Percentiles rank a stretch among this genome's conserved stretches.
phyloP scores from a whole-genome alignment of 164 flowering plant genomes.

The Annona squamosa region DNA sequence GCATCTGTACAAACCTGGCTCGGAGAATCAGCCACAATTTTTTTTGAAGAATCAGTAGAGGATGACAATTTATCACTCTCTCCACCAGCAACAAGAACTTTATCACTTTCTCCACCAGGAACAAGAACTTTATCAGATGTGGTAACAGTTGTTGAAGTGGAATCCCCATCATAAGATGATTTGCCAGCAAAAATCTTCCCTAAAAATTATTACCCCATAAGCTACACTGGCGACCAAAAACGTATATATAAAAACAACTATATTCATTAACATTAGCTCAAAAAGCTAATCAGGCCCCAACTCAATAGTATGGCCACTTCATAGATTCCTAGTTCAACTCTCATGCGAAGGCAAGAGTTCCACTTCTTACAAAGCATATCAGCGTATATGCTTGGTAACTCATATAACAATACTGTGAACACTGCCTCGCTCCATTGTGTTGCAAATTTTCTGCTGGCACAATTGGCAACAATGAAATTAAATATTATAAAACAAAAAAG shows the following conservation, averaged over 20 bases:
- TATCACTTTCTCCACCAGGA: conserved; percentile 53
- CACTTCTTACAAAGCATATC: background rate
- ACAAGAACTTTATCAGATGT: conserved; percentile 69
- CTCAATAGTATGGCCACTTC: background rate
- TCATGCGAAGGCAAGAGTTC: background rate
- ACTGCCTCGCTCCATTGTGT: no score
- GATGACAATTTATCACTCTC: conserved; percentile 44
- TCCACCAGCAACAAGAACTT: conserved; percentile 70
- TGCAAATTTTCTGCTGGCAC: no score
- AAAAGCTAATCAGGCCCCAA: no score
- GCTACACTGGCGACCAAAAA: background rate
- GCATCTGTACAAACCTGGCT: conserved; percentile 32
- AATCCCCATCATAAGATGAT: conserved; percentile 47
- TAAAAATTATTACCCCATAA: conserved; percentile 24
- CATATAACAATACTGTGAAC: no score
- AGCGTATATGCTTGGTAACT: background rate
- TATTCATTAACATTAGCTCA: background rate
- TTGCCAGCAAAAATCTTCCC: conserved; percentile 68
- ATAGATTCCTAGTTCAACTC: background rate
- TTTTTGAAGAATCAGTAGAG: conserved; percentile 35
- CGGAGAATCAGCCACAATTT: conserved; percentile 26
- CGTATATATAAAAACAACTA: background rate
- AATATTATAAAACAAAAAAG: no score
- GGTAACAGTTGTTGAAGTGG: conserved; percentile 39
- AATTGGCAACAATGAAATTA: no score